These are phyloP conservation scores for Panus rudis DNA, from an alignment of 768 basidiomycete genomes.

Conservation along the genomic window DNA sequence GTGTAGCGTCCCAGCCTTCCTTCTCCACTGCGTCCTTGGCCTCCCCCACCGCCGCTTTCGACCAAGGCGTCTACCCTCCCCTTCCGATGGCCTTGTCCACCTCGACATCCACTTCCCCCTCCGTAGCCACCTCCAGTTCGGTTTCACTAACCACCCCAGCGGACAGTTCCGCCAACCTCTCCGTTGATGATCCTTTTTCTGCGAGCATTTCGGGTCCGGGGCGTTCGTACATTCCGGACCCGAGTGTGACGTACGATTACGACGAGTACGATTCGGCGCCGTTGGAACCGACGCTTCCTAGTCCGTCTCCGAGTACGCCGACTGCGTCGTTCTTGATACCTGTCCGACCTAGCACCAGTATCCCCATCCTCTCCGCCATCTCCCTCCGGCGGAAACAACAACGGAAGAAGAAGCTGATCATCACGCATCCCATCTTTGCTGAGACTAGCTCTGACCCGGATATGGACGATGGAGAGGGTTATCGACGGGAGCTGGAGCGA, in stretches of 20 bases:
- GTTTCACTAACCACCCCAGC: conserved; percentile 17
- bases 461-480: conserved; percentile 1
- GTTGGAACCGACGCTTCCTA: conserved; percentile 18
- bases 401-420: conserved; percentile 21
- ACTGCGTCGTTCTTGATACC: conserved; percentile 20
- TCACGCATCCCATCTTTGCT: conserved; percentile 6
- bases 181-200: conserved; percentile 13
- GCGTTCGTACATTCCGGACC: conserved; percentile 11
- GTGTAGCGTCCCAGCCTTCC: conserved; percentile 58
- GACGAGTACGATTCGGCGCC: conserved; percentile 9
- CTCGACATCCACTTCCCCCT: conserved; percentile 12
- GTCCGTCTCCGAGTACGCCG: conserved; percentile 18
- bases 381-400: conserved; percentile 9
- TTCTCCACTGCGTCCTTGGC: conserved; percentile 66
- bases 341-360: conserved; percentile 9
- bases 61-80: conserved; percentile 40
- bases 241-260: neutral
- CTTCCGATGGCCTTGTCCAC: conserved; percentile 1
- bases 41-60: conserved; percentile 88
- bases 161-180: conserved; percentile 6
- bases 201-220: conserved; percentile 10
- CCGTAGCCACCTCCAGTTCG: conserved; percentile 16
- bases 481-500: conserved; percentile 8
- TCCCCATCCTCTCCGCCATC: conserved; percentile 17
- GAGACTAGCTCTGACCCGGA: conserved; percentile 3